A percentile compares a stretch with the other conserved stretches of the same genome.
Conservation (phyloP, 257 asterid species). For the Ilex aquifolium region DNA sequence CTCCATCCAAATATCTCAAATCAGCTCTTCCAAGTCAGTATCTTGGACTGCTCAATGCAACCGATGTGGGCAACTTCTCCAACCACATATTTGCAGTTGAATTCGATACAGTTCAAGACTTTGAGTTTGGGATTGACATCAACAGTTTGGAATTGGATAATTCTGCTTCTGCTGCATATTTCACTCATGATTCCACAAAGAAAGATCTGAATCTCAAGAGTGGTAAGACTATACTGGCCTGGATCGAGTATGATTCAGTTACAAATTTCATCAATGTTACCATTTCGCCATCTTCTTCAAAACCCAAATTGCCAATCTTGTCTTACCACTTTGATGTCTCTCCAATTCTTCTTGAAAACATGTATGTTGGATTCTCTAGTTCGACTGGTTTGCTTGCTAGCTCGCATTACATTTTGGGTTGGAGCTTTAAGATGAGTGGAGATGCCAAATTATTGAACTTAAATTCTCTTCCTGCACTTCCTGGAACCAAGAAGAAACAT, state of each 20-base stretch:
- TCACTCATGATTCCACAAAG: slow-evolving; percentile 18
- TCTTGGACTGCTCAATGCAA: slow-evolving; percentile 52
- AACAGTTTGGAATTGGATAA: slow-evolving; percentile 41
- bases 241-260: slow-evolving; percentile 57
- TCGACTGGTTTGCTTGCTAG: slow-evolving; percentile 62
- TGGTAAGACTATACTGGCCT: slow-evolving; percentile 42
- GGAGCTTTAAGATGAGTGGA: slow-evolving; percentile 67
- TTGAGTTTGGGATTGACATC: slow-evolving; percentile 44
- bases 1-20: slow-evolving; percentile 27
- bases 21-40: slow-evolving; percentile 57
- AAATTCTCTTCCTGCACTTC: slow-evolving; percentile 35
- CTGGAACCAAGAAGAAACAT: slow-evolving; percentile 24
- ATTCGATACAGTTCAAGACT: slow-evolving; percentile 67
- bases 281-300: slow-evolving; percentile 30
- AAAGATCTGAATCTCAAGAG: slow-evolving; percentile 40
- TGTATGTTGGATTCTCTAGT: slow-evolving; percentile 77
- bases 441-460: slow-evolving; percentile 32
- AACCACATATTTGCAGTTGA: slow-evolving; percentile 66
- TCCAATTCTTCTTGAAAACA: slow-evolving; percentile 27
- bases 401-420: slow-evolving; percentile 65
- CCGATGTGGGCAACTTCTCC: slow-evolving; percentile 38
- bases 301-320: slow-evolving; percentile 42
- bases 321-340: slow-evolving; percentile 45
- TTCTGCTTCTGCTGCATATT: slow-evolving; percentile 47
- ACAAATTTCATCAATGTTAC: slow-evolving; percentile 38